Evolutionary conservation across 495 filamentous ascomycete species (phyloP).

Genomic region (Neurospora sp.): DNA sequence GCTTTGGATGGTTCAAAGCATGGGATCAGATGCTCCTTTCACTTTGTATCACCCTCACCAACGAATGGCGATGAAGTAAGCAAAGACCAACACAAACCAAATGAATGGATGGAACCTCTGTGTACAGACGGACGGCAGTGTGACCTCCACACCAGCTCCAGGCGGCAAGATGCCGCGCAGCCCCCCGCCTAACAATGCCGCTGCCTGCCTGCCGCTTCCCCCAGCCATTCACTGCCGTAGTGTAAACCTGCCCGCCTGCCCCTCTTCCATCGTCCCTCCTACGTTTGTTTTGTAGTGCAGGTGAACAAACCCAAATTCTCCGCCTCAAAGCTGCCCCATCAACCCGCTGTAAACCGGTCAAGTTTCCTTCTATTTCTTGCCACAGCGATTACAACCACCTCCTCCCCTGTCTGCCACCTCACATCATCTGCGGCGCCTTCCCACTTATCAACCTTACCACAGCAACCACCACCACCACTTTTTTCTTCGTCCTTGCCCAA

Average conservation of each 20-base stretch:
- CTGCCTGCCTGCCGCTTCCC: background rate
- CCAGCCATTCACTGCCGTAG: background rate
- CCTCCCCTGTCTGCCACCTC: background rate
- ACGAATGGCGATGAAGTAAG: background rate
- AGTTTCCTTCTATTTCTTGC: background rate
- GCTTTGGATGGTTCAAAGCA: background rate
- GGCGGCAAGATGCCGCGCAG: background rate
- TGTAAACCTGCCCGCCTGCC: too few relatives aligned
- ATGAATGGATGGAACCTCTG: background rate
- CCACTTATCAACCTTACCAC: conserved; percentile 5
- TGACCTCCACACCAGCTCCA: background rate
- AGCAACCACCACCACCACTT: conserved; percentile 1
- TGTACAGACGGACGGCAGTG: background rate
- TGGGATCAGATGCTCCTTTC: background rate
- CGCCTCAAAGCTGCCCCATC: conserved; percentile 2
- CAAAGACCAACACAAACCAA: background rate
- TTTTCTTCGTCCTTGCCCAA: background rate
- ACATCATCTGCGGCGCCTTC: background rate
- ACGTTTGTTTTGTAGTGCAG: background rate
- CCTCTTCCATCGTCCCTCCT: too few relatives aligned
- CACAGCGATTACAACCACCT: background rate
- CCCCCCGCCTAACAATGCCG: background rate
- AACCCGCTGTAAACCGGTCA: background rate
- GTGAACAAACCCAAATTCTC: conserved; percentile 7
- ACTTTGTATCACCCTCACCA: background rate